phyloP scores from a whole-genome alignment of 257 asterid species.

The Cynanchum wilfordii region DNA sequence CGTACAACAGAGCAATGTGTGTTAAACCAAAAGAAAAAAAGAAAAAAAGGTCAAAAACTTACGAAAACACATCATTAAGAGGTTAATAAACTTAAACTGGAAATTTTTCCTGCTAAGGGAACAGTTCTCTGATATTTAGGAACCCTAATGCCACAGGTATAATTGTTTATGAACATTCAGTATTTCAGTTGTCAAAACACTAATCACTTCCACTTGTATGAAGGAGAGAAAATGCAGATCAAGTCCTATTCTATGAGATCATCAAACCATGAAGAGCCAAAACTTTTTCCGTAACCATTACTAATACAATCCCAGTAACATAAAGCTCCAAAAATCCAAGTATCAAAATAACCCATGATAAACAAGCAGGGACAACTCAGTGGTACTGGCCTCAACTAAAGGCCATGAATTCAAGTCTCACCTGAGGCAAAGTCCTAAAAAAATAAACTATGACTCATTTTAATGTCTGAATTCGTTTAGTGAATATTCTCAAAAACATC shows the following conservation, averaged over 20 bases:
- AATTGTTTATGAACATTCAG: background rate
- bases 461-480: no score
- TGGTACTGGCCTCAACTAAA: no score
- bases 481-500: no score
- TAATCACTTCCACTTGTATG: background rate
- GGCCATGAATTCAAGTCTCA: no score
- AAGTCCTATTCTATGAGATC: background rate
- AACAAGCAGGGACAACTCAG: no score
- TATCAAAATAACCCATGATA: no score
- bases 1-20: slow-evolving; percentile 7
- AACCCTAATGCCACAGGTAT: background rate
- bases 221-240: background rate
- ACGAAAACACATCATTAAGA: background rate
- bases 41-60: background rate
- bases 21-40: background rate
- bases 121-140: background rate
- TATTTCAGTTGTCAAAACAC: background rate
- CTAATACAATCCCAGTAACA: no score
- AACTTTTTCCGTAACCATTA: background rate
- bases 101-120: background rate
- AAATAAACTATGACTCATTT: no score
- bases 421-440: no score
- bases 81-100: background rate
- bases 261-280: background rate
- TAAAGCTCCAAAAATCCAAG: no score